phyloP scores from a whole-genome alignment of 352 stramenopile genomes.

The Phytophthora fragariaefolia region DNA sequence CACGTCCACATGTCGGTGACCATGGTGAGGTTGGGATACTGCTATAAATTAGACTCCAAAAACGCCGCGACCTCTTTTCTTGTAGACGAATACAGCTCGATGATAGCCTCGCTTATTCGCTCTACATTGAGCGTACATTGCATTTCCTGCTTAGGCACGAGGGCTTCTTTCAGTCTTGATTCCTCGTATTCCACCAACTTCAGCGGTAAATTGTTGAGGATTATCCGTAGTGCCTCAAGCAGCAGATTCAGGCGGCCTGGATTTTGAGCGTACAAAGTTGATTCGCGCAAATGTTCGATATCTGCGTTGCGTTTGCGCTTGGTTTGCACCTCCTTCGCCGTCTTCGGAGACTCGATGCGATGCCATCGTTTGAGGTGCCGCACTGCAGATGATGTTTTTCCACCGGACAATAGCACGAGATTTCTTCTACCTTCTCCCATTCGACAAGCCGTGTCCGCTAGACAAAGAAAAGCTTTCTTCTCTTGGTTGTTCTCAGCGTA shows the following conservation, averaged over 20 bases:
- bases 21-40: background rate
- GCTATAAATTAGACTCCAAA: background rate
- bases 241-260: background rate
- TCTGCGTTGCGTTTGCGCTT: too few species aligned
- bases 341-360: too few species aligned
- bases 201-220: conserved; percentile 11
- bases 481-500: too few species aligned
- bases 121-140: conserved; percentile 1
- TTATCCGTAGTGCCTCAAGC: conserved; percentile 11
- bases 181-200: conserved; percentile 5
- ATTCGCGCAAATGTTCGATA: too few species aligned
- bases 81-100: conserved; percentile 1
- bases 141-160: background rate
- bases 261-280: background rate
- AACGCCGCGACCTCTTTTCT: background rate
- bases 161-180: background rate
- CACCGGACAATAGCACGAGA: too few species aligned
- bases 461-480: too few species aligned
- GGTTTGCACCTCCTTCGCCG: too few species aligned
- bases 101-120: background rate
- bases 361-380: too few species aligned
- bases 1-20: conserved; percentile 3
- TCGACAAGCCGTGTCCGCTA: too few species aligned
- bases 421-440: too few species aligned
- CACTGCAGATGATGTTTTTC: too few species aligned